phyloP scores from a whole-genome alignment of 2,329 filamentous ascomycete species.

The Trichoderma polysporum region DNA sequence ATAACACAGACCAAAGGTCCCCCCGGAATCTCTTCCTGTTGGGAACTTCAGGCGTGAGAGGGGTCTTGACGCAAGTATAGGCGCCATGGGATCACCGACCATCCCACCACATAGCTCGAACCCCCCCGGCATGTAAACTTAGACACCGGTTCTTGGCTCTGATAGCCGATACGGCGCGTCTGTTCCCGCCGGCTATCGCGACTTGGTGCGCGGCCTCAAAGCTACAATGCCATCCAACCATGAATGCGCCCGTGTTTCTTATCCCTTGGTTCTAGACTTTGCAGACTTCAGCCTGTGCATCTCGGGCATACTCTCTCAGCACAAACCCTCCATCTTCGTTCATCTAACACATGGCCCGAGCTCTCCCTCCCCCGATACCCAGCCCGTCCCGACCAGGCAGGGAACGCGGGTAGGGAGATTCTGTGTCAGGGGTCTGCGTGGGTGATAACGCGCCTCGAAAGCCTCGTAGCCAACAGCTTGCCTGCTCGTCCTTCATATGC shows the following conservation, averaged over 20 bases:
- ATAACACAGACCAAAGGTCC: neutral
- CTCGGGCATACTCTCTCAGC: neutral
- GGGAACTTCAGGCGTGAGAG: slow-evolving; percentile 1
- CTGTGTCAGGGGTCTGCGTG: slow-evolving; percentile 10
- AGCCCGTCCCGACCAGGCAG: neutral
- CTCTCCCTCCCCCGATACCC: neutral
- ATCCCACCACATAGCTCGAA: neutral
- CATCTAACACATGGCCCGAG: slow-evolving; percentile 15
- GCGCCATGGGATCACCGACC: neutral
- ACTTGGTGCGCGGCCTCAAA: neutral
- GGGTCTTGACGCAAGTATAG: slow-evolving; percentile 7
- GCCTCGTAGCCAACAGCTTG: neutral
- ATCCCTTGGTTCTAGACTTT: slow-evolving; percentile 1
- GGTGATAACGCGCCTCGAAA: slow-evolving; percentile 14
- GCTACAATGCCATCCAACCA: neutral
- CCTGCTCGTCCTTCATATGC: neutral
- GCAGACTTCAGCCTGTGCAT: slow-evolving; percentile 4
- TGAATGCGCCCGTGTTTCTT: neutral
- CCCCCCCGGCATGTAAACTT: slow-evolving; percentile 13
- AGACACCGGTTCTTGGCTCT: slow-evolving; percentile 5
- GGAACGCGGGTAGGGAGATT: slow-evolving; percentile 14
- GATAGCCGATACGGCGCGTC: neutral
- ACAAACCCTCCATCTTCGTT: neutral
- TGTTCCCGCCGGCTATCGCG: neutral
- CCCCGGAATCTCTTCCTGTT: neutral